Evolutionary conservation across 75 land plant species (phyloP).

Genomic region (Pinus albicaulis): DNA sequence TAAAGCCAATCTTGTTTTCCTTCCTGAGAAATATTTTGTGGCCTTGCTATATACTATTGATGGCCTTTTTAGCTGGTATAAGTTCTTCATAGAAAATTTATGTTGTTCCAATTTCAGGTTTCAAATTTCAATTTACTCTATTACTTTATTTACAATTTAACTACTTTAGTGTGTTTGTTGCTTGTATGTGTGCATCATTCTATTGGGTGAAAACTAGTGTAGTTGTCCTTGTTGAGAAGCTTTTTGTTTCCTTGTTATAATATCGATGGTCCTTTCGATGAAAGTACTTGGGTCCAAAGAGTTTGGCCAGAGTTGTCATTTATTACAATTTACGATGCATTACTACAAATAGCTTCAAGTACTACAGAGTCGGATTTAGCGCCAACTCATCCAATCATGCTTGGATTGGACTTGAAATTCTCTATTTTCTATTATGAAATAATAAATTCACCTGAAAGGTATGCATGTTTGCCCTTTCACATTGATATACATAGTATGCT

Average conservation of each 20-base stretch:
- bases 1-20: background rate
- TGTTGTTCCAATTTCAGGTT: background rate
- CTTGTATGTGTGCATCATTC: background rate
- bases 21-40: background rate
- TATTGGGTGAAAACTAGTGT: background rate
- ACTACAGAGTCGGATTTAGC: slow-evolving; percentile 45
- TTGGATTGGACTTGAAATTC: slow-evolving; percentile 54
- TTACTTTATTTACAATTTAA: background rate
- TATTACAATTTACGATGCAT: background rate
- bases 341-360: slow-evolving; percentile 36
- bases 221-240: background rate
- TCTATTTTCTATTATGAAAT: slow-evolving; percentile 63
- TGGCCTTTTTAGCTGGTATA: background rate
- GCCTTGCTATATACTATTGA: background rate
- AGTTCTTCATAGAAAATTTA: background rate
- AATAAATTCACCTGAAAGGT: slow-evolving; percentile 54
- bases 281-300: background rate
- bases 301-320: background rate
- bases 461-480: background rate
- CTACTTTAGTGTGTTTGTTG: background rate
- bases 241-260: background rate
- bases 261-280: background rate
- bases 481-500: background rate
- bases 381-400: slow-evolving; percentile 49
- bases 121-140: background rate